A percentile compares a stretch with the other conserved stretches of the same genome.
Conservation (phyloP, 2,329 filamentous ascomycete species). For the Penicillium sp. region DNA sequence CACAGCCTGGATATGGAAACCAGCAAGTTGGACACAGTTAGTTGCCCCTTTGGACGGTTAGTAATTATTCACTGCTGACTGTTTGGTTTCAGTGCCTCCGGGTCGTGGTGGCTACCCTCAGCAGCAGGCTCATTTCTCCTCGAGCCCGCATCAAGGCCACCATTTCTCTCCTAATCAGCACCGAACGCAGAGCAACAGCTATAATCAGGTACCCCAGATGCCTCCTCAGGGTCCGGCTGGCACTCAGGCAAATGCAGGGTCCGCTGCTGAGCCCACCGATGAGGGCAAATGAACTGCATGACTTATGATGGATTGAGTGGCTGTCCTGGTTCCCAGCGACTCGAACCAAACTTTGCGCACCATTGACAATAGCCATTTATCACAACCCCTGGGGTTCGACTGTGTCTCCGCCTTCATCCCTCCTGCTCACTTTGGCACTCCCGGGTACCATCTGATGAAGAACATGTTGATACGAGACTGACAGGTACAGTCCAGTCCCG, state of each 20-base stretch:
- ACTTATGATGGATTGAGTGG: slow-evolving; percentile 4
- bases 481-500: slow-evolving; percentile 3
- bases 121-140: slow-evolving; percentile 60
- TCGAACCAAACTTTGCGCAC: slow-evolving; percentile 1
- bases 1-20: slow-evolving; percentile 63
- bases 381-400: slow-evolving; percentile 1
- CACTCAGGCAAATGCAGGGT: slow-evolving; percentile 26
- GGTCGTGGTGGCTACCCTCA: slow-evolving; percentile 57
- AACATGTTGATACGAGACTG: slow-evolving; percentile 7
- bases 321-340: slow-evolving; percentile 4
- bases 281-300: slow-evolving; percentile 46
- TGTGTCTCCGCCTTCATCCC: slow-evolving; percentile 4
- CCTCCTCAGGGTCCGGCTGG: slow-evolving; percentile 44
- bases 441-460: slow-evolving; percentile 4
- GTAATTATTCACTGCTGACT: slow-evolving; percentile 34
- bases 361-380: slow-evolving; percentile 5
- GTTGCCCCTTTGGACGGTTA: slow-evolving; percentile 35
- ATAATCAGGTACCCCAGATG: slow-evolving; percentile 46
- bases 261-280: slow-evolving; percentile 42
- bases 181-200: slow-evolving; percentile 53
- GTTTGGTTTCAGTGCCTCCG: slow-evolving; percentile 52
- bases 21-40: slow-evolving; percentile 71
- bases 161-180: slow-evolving; percentile 58
- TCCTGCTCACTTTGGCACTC: slow-evolving; percentile 4
- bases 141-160: slow-evolving; percentile 61